These are phyloP conservation scores for Extremus antarcticus DNA, from an alignment of 495 filamentous ascomycete species.

Conservation along the genomic window DNA sequence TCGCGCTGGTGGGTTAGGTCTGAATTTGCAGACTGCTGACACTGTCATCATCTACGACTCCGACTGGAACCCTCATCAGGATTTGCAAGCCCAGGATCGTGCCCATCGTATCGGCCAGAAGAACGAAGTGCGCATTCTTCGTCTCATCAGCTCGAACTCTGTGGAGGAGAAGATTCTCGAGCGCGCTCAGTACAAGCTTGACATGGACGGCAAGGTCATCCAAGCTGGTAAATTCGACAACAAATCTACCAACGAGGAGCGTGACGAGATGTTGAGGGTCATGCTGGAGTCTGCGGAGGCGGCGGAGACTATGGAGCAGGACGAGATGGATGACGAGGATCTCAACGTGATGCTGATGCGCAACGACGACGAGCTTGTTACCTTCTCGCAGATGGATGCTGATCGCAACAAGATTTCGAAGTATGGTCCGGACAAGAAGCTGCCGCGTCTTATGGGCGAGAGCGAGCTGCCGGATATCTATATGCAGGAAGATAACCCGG, in stretches of 20 bases:
- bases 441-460: conserved; percentile 77
- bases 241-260: conserved; percentile 96
- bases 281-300: conserved; percentile 83
- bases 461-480: conserved; percentile 89
- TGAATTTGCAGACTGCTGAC: conserved; percentile 94
- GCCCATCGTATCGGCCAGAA: conserved; percentile 99
- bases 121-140: conserved; percentile 94
- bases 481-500: conserved; percentile 70
- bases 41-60: conserved; percentile 99
- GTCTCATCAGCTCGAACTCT: conserved; percentile 90
- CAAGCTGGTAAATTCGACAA: conserved; percentile 99
- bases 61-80: conserved; percentile 99
- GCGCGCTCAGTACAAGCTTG: conserved; percentile 91
- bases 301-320: conserved; percentile 72
- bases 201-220: conserved; percentile 99
- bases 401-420: conserved; percentile 49
- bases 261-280: conserved; percentile 86
- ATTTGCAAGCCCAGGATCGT: conserved; percentile 98
- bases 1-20: conserved; percentile 91
- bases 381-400: conserved; percentile 52
- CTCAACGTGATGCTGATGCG: conserved; percentile 61
- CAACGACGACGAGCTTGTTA: conserved; percentile 30
- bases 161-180: conserved; percentile 98
- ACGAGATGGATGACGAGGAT: conserved; percentile 92
- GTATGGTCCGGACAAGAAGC: conserved; percentile 62